Percentiles rank a stretch among this genome's conserved stretches.
Conservation (phyloP, 345 rosid species). For the Populus davidiana region DNA sequence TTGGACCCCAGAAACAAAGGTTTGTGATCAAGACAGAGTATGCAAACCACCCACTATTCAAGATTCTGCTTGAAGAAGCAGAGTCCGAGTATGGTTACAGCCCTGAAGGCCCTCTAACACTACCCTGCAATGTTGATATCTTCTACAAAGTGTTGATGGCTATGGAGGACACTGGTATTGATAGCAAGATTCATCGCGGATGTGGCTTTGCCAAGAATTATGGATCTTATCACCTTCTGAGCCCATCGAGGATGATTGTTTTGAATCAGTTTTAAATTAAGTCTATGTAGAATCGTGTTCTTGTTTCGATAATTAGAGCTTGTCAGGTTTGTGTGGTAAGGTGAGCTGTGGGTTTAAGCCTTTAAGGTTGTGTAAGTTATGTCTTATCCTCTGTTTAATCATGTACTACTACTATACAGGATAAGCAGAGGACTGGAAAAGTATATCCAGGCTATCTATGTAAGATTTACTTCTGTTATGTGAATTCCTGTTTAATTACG, state of each 20-base stretch:
- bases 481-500: not conserved
- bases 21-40: conserved; percentile 25
- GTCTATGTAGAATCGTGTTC: not conserved
- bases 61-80: conserved; percentile 30
- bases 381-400: not conserved
- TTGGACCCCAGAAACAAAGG: conserved; percentile 29
- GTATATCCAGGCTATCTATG: not conserved
- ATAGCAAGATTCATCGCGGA: conserved; percentile 9
- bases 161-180: conserved; percentile 19
- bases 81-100: conserved; percentile 31
- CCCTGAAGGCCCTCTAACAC: conserved; percentile 27
- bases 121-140: conserved; percentile 32
- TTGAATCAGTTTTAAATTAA: conserved; percentile 27
- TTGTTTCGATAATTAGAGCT: not conserved
- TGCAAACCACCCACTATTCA: conserved; percentile 34
- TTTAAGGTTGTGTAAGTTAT: not conserved
- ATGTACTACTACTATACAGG: not conserved
- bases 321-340: not conserved
- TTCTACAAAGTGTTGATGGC: conserved; percentile 24
- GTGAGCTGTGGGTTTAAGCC: not conserved
- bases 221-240: conserved; percentile 35
- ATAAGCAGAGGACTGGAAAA: not conserved
- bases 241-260: conserved; percentile 32
- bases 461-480: not conserved
- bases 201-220: conserved; percentile 30